Conservation (phyloP, 2,329 filamentous ascomycete species). For the Colletotrichum acutatum region DNA sequence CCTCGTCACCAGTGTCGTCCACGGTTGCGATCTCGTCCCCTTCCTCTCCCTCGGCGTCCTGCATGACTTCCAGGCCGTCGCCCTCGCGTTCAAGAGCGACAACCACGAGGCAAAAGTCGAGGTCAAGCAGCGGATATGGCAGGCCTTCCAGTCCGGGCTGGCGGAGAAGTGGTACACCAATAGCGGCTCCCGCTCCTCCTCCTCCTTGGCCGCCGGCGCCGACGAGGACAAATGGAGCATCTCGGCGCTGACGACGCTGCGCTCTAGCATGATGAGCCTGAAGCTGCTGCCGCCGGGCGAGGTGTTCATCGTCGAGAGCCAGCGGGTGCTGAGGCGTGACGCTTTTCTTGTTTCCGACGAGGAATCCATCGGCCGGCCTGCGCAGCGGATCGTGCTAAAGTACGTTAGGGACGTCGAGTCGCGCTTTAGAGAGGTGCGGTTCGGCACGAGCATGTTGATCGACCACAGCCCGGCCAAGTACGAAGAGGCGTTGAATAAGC, state of each 20-base stretch:
- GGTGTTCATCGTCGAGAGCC: slow-evolving; percentile 78
- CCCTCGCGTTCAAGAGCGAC: slow-evolving; percentile 79
- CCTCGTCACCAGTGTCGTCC: slow-evolving; percentile 79
- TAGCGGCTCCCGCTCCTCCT: slow-evolving; percentile 39
- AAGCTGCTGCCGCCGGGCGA: slow-evolving; percentile 82
- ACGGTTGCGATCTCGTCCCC: slow-evolving; percentile 79
- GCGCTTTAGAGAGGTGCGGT: slow-evolving; percentile 76
- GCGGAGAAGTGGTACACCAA: slow-evolving; percentile 68
- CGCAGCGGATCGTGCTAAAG: slow-evolving; percentile 75
- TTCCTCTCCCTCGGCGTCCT: slow-evolving; percentile 78
- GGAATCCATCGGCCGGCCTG: slow-evolving; percentile 70
- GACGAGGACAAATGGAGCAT: slow-evolving; percentile 78
- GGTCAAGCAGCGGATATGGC: slow-evolving; percentile 74
- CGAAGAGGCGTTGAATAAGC: slow-evolving; percentile 73
- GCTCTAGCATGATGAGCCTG: slow-evolving; percentile 73
- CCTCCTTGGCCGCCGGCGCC: slow-evolving; percentile 45
- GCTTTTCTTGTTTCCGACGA: slow-evolving; percentile 63
- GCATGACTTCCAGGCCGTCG: slow-evolving; percentile 79
- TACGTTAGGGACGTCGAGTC: slow-evolving; percentile 78
- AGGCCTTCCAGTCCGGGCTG: slow-evolving; percentile 70
- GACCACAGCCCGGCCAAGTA: slow-evolving; percentile 82
- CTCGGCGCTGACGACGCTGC: slow-evolving; percentile 72
- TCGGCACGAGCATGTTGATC: slow-evolving; percentile 78
- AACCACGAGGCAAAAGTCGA: slow-evolving; percentile 74
- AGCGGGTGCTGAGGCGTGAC: slow-evolving; percentile 73